Evolutionary conservation across 345 rosid genomes (phyloP), one percentile per base, ranked within the genome.

Genomic region (Euphorbia lathyris): DNA sequence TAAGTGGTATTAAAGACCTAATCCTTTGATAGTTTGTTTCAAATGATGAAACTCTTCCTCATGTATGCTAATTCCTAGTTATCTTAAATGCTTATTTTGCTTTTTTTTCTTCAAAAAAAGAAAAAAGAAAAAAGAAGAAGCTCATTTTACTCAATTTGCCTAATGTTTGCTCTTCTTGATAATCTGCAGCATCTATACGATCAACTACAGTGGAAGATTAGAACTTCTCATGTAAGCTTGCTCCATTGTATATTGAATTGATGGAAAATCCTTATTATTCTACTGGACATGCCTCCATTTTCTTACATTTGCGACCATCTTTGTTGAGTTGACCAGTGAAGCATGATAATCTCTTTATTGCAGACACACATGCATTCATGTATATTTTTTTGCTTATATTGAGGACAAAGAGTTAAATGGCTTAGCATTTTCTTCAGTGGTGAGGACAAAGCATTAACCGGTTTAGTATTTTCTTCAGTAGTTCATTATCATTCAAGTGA

Each of bases 181-280:
- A 36, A 75, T 78, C 16, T 78, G 80, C 83, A 95, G 99, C 81
- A 65, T 34, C 86, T 95, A 60, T 88, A 95, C 74, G 97, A 90
- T 78, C 87, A 95, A 67, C 73, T 95, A 75, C 89, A 85, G 74
- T 87, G 90, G 93, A 87, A 92, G 89, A 89, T 90, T 78, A 82
- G 84, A 77, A 79, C 84, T 71, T 88, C 93, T 50, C 81, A 87
- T 69, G 99, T 95, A 88, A 92, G 90, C 78, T 77, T 65, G 55
- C 57, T 17, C 5, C 4, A 23, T 26, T 65, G 16, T 47, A 47
- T 47, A 29, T 65, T 48, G 68, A 3, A 9, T 27, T 65, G 1
- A 47, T 47, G 40, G 1, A 12, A 26, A 61, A n/a, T 36, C 22
- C 22, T 65, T 9, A 45, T 45, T 11, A 42, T 22, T 42, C 56